Evolutionary conservation across 1,284 basidiomycete species (phyloP).

Genomic region (Macrocystidia cucumis): DNA sequence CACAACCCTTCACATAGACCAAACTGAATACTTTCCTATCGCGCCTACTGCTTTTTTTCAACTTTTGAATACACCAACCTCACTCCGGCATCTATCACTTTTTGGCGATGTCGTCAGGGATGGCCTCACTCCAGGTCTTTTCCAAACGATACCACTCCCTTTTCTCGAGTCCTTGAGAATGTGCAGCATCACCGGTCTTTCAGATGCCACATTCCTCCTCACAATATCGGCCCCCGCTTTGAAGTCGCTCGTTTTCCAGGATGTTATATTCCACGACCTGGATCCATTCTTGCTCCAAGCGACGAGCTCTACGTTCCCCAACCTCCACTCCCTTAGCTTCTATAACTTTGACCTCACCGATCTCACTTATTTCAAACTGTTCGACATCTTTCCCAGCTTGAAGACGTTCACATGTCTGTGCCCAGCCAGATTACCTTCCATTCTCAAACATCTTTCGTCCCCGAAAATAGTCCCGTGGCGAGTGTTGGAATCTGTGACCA

Average conservation of each 20-base stretch:
- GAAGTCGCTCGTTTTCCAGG: conserved; percentile 28
- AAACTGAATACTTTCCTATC: conserved; percentile 24
- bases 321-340: conserved; percentile 24
- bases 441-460: no score
- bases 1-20: conserved; percentile 35
- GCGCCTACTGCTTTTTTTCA: conserved; percentile 21
- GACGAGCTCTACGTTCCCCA: conserved; percentile 18
- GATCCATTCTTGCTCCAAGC: conserved; percentile 18
- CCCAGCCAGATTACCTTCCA: no score
- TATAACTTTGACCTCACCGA: conserved; percentile 26
- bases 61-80: conserved; percentile 20
- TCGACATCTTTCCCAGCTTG: conserved; percentile 23
- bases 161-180: conserved; percentile 27
- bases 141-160: conserved; percentile 19
- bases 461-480: no score
- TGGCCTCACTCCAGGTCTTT: conserved; percentile 6
- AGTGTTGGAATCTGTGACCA: no score
- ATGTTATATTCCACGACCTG: conserved; percentile 27
- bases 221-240: conserved; percentile 25
- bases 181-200: conserved; percentile 22
- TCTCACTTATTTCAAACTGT: conserved; percentile 20
- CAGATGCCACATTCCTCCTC: conserved; percentile 24
- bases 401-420: conserved; percentile 25
- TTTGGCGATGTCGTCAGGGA: conserved; percentile 30
- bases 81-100: conserved; percentile 29